Evolutionary conservation across 495 filamentous ascomycete genomes (phyloP), one percentile per base, ranked within the genome.

Genomic region (Oidiodendron maius): DNA sequence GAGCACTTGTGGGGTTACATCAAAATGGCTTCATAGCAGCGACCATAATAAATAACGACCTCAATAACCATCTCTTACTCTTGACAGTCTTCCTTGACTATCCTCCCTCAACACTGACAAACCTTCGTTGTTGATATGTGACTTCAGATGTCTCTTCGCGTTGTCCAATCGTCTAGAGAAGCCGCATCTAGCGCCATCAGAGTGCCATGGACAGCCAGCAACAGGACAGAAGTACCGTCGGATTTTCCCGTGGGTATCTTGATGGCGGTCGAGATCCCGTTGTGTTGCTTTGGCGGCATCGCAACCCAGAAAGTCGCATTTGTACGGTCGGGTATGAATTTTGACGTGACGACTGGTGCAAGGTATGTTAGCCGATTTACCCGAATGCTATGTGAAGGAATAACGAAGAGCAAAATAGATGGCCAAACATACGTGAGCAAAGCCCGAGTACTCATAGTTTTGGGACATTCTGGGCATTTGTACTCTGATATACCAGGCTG

Each of bases 141-240:
- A 35, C 22, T 42, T 34, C 18, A 51, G 28, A 45, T 51, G 48
- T 44, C 48, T 51, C 41, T 51, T 51, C 23, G 48, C 48, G 40
- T 51, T 51, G 32, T 51, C 48, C 40, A 51, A 32, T 17, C 48
- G 48, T 23, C 48, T 16, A 4, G 38, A 42, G 22, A 51, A 51
- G 9, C 48, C 48, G 40, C 21, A 18, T 28, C 30, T 44, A 9
- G 28, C 20, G n/a, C 48, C 48, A 22, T 45, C n/a, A 10, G 32
- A 40, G 24, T 26, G n/a, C 24, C 25, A 51, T 16, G 17, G 16
- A 21, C 48, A 51, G 21, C 12, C 4, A 4, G 1, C 13, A 16
- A 35, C 28, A 12, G 40, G 21, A 20, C 48, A 51, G 21, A 51
- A 51, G 18, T 51, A 51, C 2, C 3, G 22, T 0, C 48, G 48